Percentiles rank a stretch among this genome's conserved stretches.
Evolutionary conservation across 1,284 basidiomycete species (phyloP).

Genomic region (Cryptococcus sp.): DNA sequence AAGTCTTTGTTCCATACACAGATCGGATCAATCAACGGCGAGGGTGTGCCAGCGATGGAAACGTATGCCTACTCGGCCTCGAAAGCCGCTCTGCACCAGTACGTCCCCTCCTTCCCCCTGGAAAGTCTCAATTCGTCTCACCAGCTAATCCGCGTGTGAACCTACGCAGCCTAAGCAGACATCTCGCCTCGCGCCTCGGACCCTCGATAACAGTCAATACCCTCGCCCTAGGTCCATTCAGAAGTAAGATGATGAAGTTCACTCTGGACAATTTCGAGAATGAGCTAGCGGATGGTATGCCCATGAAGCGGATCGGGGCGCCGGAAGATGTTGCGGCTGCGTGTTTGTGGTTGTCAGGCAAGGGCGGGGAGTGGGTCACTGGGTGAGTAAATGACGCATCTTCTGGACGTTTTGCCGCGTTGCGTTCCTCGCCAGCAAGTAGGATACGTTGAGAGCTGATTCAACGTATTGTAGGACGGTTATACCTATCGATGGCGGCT

Average conservation of each 20-base stretch:
- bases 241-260: conserved; percentile 61
- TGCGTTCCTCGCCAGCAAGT: background rate
- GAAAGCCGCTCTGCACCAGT: conserved; percentile 59
- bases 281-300: conserved; percentile 57
- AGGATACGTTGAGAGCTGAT: background rate
- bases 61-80: conserved; percentile 71
- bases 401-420: background rate
- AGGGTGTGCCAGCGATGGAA: conserved; percentile 61
- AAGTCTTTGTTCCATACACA: conserved; percentile 27
- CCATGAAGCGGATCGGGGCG: conserved; percentile 62
- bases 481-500: conserved; percentile 64
- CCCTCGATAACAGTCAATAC: conserved; percentile 69
- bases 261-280: conserved; percentile 60
- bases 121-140: background rate
- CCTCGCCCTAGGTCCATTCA: conserved; percentile 63
- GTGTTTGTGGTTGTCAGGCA: conserved; percentile 63
- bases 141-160: background rate
- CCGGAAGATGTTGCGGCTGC: conserved; percentile 67
- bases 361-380: conserved; percentile 65
- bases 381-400: conserved; percentile 40
- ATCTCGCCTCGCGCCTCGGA: conserved; percentile 64
- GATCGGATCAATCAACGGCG: conserved; percentile 68
- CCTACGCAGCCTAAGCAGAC: conserved; percentile 60
- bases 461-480: conserved; percentile 55
- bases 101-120: conserved; percentile 10